phyloP scores from a whole-genome alignment of 2,329 filamentous ascomycete species.

The Immersiporthe knoxdaviesiana region DNA sequence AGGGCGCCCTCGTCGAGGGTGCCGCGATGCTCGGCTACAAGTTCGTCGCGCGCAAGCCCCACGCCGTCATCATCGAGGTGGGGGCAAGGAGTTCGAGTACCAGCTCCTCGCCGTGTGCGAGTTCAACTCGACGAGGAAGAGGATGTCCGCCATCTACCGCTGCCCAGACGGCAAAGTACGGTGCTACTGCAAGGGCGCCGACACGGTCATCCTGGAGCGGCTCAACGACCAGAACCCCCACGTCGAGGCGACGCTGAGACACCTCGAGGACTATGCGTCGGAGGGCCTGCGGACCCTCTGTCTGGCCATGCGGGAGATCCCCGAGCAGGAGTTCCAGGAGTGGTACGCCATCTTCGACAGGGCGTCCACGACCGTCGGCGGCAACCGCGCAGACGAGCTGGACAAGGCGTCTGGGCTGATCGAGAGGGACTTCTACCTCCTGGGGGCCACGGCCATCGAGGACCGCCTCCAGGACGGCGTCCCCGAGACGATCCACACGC shows the following conservation, averaged over 20 bases:
- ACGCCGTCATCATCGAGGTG: constrained; percentile 81
- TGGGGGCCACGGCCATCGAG: constrained; percentile 96
- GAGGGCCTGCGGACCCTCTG: constrained; percentile 95
- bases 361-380: constrained; percentile 86
- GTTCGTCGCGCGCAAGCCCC: constrained; percentile 88
- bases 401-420: constrained; percentile 97
- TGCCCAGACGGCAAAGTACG: constrained; percentile 95
- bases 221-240: constrained; percentile 81
- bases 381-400: constrained; percentile 89
- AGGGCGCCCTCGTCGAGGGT: constrained; percentile 94
- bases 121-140: constrained; percentile 96
- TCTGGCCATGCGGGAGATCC: constrained; percentile 89
- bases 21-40: constrained; percentile 84
- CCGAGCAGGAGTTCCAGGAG: constrained; percentile 84
- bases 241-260: constrained; percentile 86
- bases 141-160: constrained; percentile 97
- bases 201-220: constrained; percentile 95
- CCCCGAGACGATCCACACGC: constrained; percentile 94
- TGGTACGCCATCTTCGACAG: constrained; percentile 88
- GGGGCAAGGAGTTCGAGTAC: constrained; percentile 74
- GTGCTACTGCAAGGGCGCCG: constrained; percentile 93
- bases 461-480: constrained; percentile 96
- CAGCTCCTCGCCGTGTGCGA: constrained; percentile 96
- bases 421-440: constrained; percentile 85
- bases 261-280: constrained; percentile 97